Evolutionary conservation across 2,329 filamentous ascomycete species (phyloP), one percentile per base, ranked within the genome.

Genomic region (Apiospora pterosperma): DNA sequence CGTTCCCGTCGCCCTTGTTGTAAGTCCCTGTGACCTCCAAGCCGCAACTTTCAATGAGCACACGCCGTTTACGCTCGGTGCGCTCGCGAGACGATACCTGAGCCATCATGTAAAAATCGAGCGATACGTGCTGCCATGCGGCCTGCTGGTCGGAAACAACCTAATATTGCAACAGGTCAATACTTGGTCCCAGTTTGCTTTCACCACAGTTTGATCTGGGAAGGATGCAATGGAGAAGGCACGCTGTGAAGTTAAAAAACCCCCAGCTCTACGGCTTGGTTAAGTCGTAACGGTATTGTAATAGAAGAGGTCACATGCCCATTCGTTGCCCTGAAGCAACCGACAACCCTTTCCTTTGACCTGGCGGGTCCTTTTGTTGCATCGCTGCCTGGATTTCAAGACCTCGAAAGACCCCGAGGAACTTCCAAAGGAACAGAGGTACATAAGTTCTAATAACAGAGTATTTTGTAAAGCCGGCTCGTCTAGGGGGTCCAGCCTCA

Each of bases 211-310:
- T 10, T 42, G 2, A 23, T 11, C 1, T 2, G 21, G 8, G 12
- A 48, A 21, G 25, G 42, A 48, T 25, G 1, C 8, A 14, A 25
- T 44, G 42, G 12, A 25, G 23, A 25, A 25, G 41, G 41, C 8
- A 44, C n/a, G 41, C 8, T 44, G 41, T 44, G 2, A 44, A 44
- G n/a, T 14, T 14, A 4, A 16, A 23, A 25, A 48, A 25, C 14
- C 59, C 76, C 72, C 62, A 65, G 70, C 44, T 88, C 88, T 80
- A 88, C 87, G 2, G 79, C 83, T 69, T 88, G 85, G 21, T 88
- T 81, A n/a, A n/a, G n/a, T n/a, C n/a, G n/a, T n/a, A n/a, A n/a
- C n/a, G n/a, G n/a, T n/a, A n/a, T n/a, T n/a, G n/a, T n/a, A n/a
- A n/a, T n/a, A n/a, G n/a, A n/a, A n/a, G n/a, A n/a, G n/a, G n/a